These are phyloP conservation scores for Diaporthe nobilis DNA, from an alignment of 2,329 filamentous ascomycete species.

Conservation along the genomic window DNA sequence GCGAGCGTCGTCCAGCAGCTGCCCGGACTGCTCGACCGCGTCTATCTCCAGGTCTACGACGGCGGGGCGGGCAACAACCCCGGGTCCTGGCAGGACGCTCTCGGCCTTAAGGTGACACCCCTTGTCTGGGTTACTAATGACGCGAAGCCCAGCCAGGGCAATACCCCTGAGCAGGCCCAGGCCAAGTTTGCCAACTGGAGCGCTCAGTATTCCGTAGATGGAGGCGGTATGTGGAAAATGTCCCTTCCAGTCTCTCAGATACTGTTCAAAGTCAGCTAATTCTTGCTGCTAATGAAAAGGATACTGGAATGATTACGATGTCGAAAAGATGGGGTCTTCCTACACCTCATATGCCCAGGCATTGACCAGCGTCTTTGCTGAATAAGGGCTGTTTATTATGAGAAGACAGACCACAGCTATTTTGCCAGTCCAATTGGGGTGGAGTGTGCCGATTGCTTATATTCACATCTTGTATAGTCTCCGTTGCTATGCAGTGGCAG, in stretches of 20 bases:
- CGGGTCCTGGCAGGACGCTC: conserved; percentile 16
- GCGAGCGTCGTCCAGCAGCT: conserved; percentile 47
- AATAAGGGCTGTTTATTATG: background rate
- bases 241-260: background rate
- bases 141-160: conserved; percentile 23
- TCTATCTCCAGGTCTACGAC: conserved; percentile 34
- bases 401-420: background rate
- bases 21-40: conserved; percentile 40
- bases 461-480: background rate
- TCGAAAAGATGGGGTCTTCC: conserved; percentile 20
- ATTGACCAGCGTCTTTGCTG: background rate
- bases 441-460: background rate
- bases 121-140: conserved; percentile 31
- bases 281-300: background rate
- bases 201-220: conserved; percentile 15
- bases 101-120: conserved; percentile 16
- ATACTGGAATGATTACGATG: conserved; percentile 23
- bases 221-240: conserved; percentile 4
- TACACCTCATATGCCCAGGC: conserved; percentile 15
- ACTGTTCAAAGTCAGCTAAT: background rate
- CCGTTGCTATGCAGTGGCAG: background rate
- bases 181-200: conserved; percentile 31
- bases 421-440: background rate
- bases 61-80: conserved; percentile 24
- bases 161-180: conserved; percentile 28